phyloP scores from a whole-genome alignment of 2,329 filamentous ascomycete genomes.

The Fusarium verticillioides region DNA sequence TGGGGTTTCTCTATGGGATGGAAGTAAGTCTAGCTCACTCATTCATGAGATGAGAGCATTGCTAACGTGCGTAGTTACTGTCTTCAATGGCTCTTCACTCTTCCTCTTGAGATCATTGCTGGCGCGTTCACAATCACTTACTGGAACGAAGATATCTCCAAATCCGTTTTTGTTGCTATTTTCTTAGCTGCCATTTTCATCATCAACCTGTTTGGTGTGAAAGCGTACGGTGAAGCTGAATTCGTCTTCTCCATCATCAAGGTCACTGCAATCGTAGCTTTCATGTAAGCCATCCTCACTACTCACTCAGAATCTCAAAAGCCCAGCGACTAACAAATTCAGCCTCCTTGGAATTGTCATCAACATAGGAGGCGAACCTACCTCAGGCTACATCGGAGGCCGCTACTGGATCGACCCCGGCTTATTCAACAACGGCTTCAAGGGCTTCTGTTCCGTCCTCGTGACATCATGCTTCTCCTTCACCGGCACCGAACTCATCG shows the following conservation, averaged over 20 bases:
- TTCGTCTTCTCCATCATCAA: constrained; percentile 90
- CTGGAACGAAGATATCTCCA: constrained; percentile 74
- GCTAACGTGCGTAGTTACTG: constrained; percentile 69
- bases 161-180: constrained; percentile 82
- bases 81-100: constrained; percentile 84
- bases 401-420: constrained; percentile 82
- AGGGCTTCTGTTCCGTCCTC: constrained; percentile 79
- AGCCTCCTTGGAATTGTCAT: constrained; percentile 86
- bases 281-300: constrained; percentile 71
- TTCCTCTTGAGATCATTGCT: constrained; percentile 88
- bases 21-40: constrained; percentile 69
- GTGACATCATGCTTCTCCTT: constrained; percentile 82
- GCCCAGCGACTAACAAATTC: not conserved
- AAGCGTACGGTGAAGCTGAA: constrained; percentile 91
- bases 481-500: constrained; percentile 79
- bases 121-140: constrained; percentile 86
- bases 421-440: constrained; percentile 83
- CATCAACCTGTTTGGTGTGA: constrained; percentile 91
- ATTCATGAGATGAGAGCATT: not conserved
- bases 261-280: constrained; percentile 84
- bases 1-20: constrained; percentile 97
- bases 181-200: constrained; percentile 79
- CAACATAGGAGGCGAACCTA: constrained; percentile 80
- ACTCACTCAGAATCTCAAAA: fast-evolving
- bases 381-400: constrained; percentile 81